Conservation (phyloP, 495 filamentous ascomycete genomes). For the Annulohypoxylon maeteangense region DNA sequence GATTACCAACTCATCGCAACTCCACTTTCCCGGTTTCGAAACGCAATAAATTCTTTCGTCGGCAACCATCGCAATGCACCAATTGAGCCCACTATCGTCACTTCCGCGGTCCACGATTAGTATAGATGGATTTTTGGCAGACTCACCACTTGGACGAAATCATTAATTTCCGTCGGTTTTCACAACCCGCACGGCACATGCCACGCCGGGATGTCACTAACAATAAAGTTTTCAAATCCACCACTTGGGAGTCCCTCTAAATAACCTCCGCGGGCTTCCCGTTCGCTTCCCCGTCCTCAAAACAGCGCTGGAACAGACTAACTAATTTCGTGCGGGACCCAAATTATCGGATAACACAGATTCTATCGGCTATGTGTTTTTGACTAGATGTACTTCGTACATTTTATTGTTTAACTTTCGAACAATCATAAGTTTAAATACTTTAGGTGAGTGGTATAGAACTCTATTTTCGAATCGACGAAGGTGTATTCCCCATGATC, state of each 20-base stretch:
- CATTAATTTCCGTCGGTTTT: neutral
- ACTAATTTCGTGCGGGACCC: conserved; percentile 18
- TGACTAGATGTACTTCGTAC: neutral
- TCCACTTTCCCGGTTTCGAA: conserved; percentile 22
- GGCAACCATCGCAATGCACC: neutral
- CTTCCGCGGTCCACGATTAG: conserved; percentile 20
- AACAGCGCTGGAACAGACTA: neutral
- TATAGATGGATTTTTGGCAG: conserved; percentile 4
- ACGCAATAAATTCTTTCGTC: neutral
- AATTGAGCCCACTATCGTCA: conserved; percentile 7
- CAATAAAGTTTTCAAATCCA: conserved; percentile 4
- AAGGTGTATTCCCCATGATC: too few relatives aligned
- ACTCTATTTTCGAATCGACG: too few relatives aligned
- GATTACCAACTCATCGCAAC: conserved; percentile 17
- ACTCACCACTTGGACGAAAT: neutral
- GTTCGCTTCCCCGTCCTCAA: conserved; percentile 8
- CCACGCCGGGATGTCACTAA: neutral
- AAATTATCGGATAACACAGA: conserved; percentile 19
- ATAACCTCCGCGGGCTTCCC: conserved; percentile 2
- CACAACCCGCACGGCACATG: conserved; percentile 1
- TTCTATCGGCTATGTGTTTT: neutral
- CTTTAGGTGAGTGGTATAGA: too few relatives aligned
- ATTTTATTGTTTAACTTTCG: neutral
- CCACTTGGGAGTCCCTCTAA: neutral
- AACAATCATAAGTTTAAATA: neutral